A percentile compares a stretch with the other conserved stretches of the same genome.
Evolutionary conservation across 306 rosid genomes (phyloP).

Genomic region (Vigna trinervia): DNA sequence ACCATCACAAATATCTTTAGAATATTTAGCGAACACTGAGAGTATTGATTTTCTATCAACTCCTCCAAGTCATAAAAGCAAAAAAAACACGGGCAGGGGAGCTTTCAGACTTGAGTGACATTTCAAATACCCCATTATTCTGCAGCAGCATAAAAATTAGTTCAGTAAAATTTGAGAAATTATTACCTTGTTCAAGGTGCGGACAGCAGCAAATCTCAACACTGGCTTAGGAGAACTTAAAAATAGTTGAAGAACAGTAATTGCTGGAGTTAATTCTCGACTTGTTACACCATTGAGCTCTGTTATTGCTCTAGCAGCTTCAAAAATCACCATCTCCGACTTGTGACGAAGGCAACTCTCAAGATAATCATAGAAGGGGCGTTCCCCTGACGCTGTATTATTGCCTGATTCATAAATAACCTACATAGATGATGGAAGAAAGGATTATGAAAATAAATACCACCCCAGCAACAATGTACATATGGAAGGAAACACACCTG

Average conservation of each 20-base stretch:
- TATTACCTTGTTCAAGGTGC: constrained; percentile 91
- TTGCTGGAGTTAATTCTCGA: constrained; percentile 94
- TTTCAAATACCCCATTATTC: constrained; percentile 34
- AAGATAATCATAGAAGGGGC: constrained; percentile 93
- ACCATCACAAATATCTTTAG: constrained; percentile 29
- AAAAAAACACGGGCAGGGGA: constrained; percentile 12
- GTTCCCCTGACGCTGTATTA: constrained; percentile 81
- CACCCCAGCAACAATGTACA: constrained; percentile 14
- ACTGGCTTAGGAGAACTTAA: constrained; percentile 98
- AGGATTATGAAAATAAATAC: constrained; percentile 26
- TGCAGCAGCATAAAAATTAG: constrained; percentile 6
- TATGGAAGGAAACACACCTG: constrained; percentile 68
- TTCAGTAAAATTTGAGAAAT: constrained; percentile 30
- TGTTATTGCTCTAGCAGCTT: constrained; percentile 98
- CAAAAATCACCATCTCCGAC: constrained; percentile 98
- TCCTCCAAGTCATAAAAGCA: constrained; percentile 14
- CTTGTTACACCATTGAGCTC: constrained; percentile 89
- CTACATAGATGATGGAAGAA: constrained; percentile 49
- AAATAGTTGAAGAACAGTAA: constrained; percentile 96
- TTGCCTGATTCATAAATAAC: constrained; percentile 87
- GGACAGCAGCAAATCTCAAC: constrained; percentile 98
- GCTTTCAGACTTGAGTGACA: constrained; percentile 2
- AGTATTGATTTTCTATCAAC: constrained; percentile 32
- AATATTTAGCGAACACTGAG: constrained; percentile 20
- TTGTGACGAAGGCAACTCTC: constrained; percentile 99